Evolutionary conservation across 2,329 filamentous ascomycete species (phyloP).

Genomic region (Fusarium sp.): DNA sequence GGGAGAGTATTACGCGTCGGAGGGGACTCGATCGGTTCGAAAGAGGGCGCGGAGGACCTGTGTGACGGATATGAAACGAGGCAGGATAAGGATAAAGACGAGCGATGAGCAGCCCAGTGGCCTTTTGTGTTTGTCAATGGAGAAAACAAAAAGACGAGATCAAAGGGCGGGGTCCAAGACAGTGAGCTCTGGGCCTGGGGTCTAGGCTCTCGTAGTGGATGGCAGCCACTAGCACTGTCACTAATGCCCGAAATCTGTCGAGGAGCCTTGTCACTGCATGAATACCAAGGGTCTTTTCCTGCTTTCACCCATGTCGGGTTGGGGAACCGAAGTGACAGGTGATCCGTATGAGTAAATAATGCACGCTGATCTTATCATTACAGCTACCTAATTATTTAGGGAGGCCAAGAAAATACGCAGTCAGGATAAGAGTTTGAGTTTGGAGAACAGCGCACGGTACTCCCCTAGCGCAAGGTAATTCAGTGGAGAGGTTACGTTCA

Average conservation of each 20-base stretch:
- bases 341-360: background rate
- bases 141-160: background rate
- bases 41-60: background rate
- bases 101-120: background rate
- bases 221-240: background rate
- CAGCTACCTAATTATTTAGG: background rate
- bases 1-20: background rate
- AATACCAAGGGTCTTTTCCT: background rate
- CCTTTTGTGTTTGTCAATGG: background rate
- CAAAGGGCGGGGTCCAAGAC: slow-evolving; percentile 3
- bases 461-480: slow-evolving; percentile 14
- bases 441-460: background rate
- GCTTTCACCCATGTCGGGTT: background rate
- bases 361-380: background rate
- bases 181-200: background rate
- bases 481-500: slow-evolving; percentile 10
- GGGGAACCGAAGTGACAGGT: background rate
- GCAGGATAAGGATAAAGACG: background rate
- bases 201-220: slow-evolving; percentile 14
- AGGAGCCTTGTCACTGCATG: background rate
- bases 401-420: background rate
- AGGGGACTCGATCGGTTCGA: background rate
- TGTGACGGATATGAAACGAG: background rate
- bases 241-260: background rate
- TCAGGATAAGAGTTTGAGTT: background rate